Evolutionary conservation across 106 monocot genomes (phyloP).

Genomic region (Iris macrosiphon): DNA sequence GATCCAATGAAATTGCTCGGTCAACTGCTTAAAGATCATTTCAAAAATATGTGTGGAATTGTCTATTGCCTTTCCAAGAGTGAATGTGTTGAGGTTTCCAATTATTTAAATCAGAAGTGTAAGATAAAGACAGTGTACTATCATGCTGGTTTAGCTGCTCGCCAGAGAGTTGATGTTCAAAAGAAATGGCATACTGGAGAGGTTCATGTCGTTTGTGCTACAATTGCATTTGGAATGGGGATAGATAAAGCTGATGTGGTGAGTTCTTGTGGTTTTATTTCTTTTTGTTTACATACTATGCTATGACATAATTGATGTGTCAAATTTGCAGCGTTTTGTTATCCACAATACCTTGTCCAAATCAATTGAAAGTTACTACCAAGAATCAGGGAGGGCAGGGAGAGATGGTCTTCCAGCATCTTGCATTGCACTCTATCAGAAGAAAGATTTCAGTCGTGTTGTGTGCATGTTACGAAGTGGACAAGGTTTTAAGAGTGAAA

Average conservation of each 20-base stretch:
- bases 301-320: neutral
- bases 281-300: neutral
- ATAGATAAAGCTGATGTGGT: slow-evolving; percentile 99
- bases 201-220: slow-evolving; percentile 84
- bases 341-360: slow-evolving; percentile 96
- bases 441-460: slow-evolving; percentile 95
- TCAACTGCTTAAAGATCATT: slow-evolving; percentile 63
- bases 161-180: slow-evolving; percentile 69
- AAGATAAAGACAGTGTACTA: slow-evolving; percentile 72
- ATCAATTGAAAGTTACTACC: slow-evolving; percentile 98
- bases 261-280: slow-evolving; percentile 11
- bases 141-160: slow-evolving; percentile 85
- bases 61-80: slow-evolving; percentile 94
- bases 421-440: slow-evolving; percentile 79
- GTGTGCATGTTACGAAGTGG: slow-evolving; percentile 90
- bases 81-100: slow-evolving; percentile 71
- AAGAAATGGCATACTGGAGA: slow-evolving; percentile 89
- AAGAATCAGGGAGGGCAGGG: slow-evolving; percentile 98
- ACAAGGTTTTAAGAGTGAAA: slow-evolving; percentile 41
- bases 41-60: slow-evolving; percentile 77
- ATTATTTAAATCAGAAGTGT: slow-evolving; percentile 69
- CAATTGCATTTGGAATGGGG: slow-evolving; percentile 99
- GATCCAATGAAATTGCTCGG: slow-evolving; percentile 84
- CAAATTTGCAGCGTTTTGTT: slow-evolving; percentile 61
- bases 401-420: slow-evolving; percentile 72